Evolutionary conservation across 352 stramenopile genomes (phyloP), one percentile per base, ranked within the genome.

Genomic region (Phytopythium ostracodes): DNA sequence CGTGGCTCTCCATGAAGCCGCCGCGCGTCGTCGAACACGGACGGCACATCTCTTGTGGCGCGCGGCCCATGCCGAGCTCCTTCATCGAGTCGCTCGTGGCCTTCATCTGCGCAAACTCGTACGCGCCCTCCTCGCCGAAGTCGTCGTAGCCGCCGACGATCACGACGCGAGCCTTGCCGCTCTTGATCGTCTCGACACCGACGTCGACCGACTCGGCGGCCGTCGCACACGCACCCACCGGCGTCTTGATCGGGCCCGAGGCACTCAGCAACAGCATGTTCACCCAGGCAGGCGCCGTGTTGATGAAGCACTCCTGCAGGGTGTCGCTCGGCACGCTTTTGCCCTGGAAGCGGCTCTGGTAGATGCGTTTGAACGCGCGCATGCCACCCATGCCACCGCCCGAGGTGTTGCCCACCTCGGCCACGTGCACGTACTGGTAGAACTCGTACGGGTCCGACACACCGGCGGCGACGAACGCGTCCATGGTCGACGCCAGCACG

Each of bases 61-160:
- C 81, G 31, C 88, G 84, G 24, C 85, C 88, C 84, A 92, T 94
- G 4, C 58, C 65, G 0, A 65, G 64, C 42, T 96, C 88, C 73
- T 96, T 92, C 5, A 88, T 78, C 1, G 88, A 92, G 68, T 93
- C 83, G 56, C 81, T 94, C 3, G 82, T 96, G 6, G 88, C 85
- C 66, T 94, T 93, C 88, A 96, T 96, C 62, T 94, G 84, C 33
- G 87, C 88, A 58, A 96, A 96, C 65, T 96, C 87, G 65, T 89
- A 91, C 47, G 85, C 78, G 25, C 81, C 73, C 66, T 94, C 85
- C 63, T 96, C 88, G 25, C 87, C 86, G 47, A 96, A 96, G 63
- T 96, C 88, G 57, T 96, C 88, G 59, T 87, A 93, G 12, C 88
- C 88, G 51, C 87, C 88, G 57, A 93, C 87, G 46, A 96, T 79